phyloP scores from a whole-genome alignment of 2,329 filamentous ascomycete genomes.

The Fusarium mundagurra region DNA sequence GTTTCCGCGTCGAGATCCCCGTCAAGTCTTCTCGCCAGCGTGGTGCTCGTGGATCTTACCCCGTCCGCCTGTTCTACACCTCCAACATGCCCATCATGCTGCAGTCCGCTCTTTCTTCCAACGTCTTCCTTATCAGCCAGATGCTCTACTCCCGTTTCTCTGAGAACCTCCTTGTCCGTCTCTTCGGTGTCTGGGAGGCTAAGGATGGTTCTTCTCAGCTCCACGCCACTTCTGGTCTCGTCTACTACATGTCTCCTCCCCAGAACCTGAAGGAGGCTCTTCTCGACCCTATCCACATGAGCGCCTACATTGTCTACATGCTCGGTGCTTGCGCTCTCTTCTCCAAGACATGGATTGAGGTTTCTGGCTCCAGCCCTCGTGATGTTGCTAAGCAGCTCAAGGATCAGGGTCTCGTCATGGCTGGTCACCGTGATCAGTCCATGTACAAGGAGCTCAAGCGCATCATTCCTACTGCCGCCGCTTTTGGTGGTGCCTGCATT shows the following conservation, averaged over 20 bases:
- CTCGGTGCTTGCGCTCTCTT: conserved; percentile 96
- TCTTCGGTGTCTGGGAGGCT: conserved; percentile 98
- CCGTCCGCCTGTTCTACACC: conserved; percentile 98
- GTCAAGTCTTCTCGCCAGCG: conserved; percentile 99
- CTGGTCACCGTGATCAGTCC: conserved; percentile 98
- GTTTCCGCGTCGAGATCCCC: conserved; percentile 99
- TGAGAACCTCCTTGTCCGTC: conserved; percentile 96
- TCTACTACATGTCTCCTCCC: conserved; percentile 99
- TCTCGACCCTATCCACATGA: conserved; percentile 95
- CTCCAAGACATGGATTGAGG: conserved; percentile 99
- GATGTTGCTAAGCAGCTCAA: conserved; percentile 99
- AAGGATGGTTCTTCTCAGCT: conserved; percentile 97
- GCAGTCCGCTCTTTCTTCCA: conserved; percentile 97
- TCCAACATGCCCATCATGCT: conserved; percentile 99
- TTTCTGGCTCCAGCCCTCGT: conserved; percentile 95
- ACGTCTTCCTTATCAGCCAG: conserved; percentile 98
- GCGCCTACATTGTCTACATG: conserved; percentile 97
- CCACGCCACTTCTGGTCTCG: conserved; percentile 89
- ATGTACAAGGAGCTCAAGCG: conserved; percentile 99
- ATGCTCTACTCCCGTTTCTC: conserved; percentile 99
- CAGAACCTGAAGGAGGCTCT: conserved; percentile 98
- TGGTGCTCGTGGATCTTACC: conserved; percentile 97
- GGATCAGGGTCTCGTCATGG: conserved; percentile 99
- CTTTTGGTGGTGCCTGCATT: conserved; percentile 99
- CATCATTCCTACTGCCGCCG: conserved; percentile 96